These are phyloP conservation scores for Phytophthora cryptogea DNA, from an alignment of 352 stramenopile species.

Conservation along the genomic window DNA sequence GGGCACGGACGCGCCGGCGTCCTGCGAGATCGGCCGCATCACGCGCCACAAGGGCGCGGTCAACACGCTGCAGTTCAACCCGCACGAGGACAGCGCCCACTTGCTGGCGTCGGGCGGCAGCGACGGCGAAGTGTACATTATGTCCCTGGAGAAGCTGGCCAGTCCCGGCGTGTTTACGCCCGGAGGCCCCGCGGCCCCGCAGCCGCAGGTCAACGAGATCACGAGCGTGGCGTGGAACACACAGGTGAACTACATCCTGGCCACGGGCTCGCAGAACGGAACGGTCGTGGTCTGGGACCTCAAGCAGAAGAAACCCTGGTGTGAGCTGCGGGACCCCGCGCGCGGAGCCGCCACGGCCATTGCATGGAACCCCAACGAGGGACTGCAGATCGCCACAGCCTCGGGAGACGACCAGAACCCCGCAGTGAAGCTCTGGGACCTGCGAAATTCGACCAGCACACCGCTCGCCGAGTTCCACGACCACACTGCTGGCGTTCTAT, in stretches of 20 bases:
- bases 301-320: conserved; percentile 98
- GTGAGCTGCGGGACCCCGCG: conserved; percentile 93
- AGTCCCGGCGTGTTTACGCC: conserved; percentile 91
- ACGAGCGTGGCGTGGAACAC: conserved; percentile 97
- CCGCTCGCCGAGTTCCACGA: conserved; percentile 95
- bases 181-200: conserved; percentile 59
- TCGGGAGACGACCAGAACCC: conserved; percentile 95
- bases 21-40: conserved; percentile 78
- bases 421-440: conserved; percentile 97
- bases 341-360: conserved; percentile 92
- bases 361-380: conserved; percentile 98
- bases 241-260: conserved; percentile 98
- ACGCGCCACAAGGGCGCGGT: conserved; percentile 90
- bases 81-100: conserved; percentile 90
- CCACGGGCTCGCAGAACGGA: conserved; percentile 94
- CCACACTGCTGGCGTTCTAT: conserved; percentile 96
- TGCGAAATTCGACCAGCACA: conserved; percentile 97
- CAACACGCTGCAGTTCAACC: conserved; percentile 96
- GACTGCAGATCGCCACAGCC: conserved; percentile 96
- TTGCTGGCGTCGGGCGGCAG: conserved; percentile 94
- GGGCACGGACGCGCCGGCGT: conserved; percentile 35
- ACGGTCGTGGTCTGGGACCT: conserved; percentile 97
- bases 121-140: conserved; percentile 96
- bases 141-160: conserved; percentile 92
- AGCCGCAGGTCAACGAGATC: conserved; percentile 85